phyloP scores from a whole-genome alignment of 176 grass and related monocot species.

The Cenchrus purpureus region DNA sequence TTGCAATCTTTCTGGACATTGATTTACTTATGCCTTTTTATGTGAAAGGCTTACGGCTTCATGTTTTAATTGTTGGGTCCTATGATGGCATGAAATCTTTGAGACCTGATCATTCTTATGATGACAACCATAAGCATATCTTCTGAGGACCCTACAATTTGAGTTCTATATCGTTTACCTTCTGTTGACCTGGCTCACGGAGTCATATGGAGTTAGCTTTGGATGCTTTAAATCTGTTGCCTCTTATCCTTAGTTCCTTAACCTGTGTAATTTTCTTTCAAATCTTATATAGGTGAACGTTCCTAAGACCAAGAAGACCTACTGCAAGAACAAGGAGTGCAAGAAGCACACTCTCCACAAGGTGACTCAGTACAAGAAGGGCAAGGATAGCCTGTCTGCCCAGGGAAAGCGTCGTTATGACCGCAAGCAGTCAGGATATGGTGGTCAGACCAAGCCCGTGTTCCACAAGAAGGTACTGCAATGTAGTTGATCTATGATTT shows the following conservation, averaged over 20 bases:
- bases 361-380: conserved; percentile 97
- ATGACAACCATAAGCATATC: conserved; percentile 43
- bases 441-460: conserved; percentile 93
- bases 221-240: not conserved
- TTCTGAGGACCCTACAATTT: not conserved
- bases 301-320: conserved; percentile 96
- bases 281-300: conserved; percentile 74
- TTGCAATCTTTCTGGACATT: not conserved
- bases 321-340: conserved; percentile 98
- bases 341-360: conserved; percentile 96
- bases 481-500: not conserved
- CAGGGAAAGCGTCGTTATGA: conserved; percentile 97
- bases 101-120: conserved; percentile 42
- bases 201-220: not conserved
- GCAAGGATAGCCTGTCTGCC: conserved; percentile 86
- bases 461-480: conserved; percentile 88
- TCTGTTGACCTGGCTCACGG: not conserved
- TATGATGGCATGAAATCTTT: conserved; percentile 46
- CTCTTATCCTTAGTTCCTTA: not conserved
- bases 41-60: not conserved
- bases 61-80: conserved; percentile 1
- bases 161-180: not conserved
- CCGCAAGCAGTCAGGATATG: conserved; percentile 88
- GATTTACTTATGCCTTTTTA: not conserved
- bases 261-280: not conserved